Percentiles rank a stretch among this genome's conserved stretches.
These are phyloP conservation scores for Leishmania aethiopica DNA, from an alignment of 208 protist species.

Conservation along the genomic window DNA sequence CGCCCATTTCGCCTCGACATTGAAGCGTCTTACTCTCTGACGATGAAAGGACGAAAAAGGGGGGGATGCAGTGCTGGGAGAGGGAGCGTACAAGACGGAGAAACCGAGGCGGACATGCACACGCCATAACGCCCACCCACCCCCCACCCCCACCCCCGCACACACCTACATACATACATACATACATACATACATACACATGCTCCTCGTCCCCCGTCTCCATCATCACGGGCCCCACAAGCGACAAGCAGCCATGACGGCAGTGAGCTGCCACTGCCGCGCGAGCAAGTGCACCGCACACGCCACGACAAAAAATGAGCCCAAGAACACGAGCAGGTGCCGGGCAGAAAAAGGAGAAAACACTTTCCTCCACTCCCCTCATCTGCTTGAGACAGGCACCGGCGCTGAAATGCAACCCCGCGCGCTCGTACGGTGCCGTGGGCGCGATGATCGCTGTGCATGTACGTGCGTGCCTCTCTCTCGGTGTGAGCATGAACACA, in stretches of 20 bases:
- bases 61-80: not conserved
- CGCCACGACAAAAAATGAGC: too few relatives aligned
- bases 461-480: not conserved
- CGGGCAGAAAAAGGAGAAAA: not conserved
- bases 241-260: not conserved
- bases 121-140: not conserved
- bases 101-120: not conserved
- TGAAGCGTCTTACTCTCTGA: not conserved
- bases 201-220: not conserved
- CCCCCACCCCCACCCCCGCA: not conserved
- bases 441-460: not conserved
- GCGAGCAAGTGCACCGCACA: not conserved
- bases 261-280: not conserved
- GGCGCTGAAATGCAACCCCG: not conserved
- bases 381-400: not conserved
- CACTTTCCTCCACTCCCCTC: not conserved
- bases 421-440: not conserved
- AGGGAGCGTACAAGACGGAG: not conserved
- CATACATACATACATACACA: not conserved
- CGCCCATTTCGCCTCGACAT: not conserved
- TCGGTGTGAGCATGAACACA: not conserved
- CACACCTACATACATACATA: not conserved
- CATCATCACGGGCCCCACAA: not conserved
- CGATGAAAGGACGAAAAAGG: not conserved
- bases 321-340: too few relatives aligned